These are phyloP conservation scores for Candida ortonii DNA, from an alignment of 805 yeast species.

Conservation along the genomic window DNA sequence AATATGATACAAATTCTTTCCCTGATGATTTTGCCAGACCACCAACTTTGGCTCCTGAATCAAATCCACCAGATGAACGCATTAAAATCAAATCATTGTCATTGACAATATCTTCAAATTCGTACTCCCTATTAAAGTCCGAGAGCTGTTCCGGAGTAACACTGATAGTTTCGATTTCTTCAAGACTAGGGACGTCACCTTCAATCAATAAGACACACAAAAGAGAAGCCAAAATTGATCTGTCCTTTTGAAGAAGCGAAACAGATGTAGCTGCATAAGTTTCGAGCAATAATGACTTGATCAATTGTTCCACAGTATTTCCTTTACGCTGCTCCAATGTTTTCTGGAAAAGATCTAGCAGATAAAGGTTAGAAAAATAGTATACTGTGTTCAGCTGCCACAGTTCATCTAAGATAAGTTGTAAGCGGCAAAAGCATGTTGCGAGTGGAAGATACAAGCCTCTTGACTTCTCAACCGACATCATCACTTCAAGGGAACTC, in stretches of 20 bases:
- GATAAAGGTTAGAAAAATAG: constrained; percentile 51
- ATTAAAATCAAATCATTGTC: constrained; percentile 43
- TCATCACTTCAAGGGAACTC: constrained; percentile 55
- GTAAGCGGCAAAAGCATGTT: constrained; percentile 49
- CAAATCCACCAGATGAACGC: constrained; percentile 60
- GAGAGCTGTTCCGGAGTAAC: background rate
- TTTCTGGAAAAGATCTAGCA: constrained; percentile 34
- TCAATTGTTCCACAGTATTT: constrained; percentile 32
- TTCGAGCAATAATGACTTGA: constrained; percentile 42
- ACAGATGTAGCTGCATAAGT: constrained; percentile 44
- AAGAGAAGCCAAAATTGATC: constrained; percentile 41
- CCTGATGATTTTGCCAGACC: constrained; percentile 36
- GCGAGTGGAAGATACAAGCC: constrained; percentile 54
- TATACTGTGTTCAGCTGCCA: constrained; percentile 50
- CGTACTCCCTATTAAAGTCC: constrained; percentile 26
- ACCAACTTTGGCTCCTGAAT: constrained; percentile 57
- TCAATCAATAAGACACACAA: constrained; percentile 26
- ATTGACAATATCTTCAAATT: constrained; percentile 29
- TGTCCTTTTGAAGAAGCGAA: constrained; percentile 45
- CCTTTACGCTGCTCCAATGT: constrained; percentile 21
- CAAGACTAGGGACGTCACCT: background rate
- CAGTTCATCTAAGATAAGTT: constrained; percentile 43
- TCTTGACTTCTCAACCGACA: constrained; percentile 47
- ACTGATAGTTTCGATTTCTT: background rate
- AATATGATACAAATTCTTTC: constrained; percentile 40